Conservation (phyloP, 768 basidiomycete genomes). For the Amylocystis lapponica region DNA sequence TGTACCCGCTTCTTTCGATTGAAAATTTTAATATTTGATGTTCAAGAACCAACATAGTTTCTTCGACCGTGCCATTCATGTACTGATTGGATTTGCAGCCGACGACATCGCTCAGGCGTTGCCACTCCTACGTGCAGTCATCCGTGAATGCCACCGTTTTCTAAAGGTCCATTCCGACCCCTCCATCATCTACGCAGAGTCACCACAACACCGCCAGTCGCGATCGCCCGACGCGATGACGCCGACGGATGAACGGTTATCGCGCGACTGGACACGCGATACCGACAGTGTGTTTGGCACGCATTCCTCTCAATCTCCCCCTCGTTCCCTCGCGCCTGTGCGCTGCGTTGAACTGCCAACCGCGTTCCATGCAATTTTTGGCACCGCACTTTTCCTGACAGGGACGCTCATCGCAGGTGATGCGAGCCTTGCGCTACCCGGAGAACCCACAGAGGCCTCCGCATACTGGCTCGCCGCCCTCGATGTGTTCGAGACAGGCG, state of each 20-base stretch:
- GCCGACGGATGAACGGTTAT: conserved; percentile 23
- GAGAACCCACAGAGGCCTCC: conserved; percentile 45
- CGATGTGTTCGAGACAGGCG: conserved; percentile 66
- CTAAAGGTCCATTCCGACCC: conserved; percentile 51
- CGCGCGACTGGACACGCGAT: no score
- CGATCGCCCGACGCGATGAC: conserved; percentile 19
- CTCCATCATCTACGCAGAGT: conserved; percentile 39
- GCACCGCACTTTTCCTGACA: conserved; percentile 57
- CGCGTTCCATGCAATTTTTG: conserved; percentile 62
- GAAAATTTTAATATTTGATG: no score
- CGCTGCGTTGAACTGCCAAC: conserved; percentile 62
- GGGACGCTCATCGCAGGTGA: conserved; percentile 55
- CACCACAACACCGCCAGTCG: conserved; percentile 4
- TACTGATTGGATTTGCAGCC: conserved; percentile 10
- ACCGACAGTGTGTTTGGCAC: no score
- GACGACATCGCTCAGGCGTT: conserved; percentile 45
- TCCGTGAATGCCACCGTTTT: conserved; percentile 67
- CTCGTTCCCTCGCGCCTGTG: no score
- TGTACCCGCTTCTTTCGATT: no score
- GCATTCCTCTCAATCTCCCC: no score
- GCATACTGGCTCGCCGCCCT: conserved; percentile 66
- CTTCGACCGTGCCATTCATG: not conserved
- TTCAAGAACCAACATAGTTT: not conserved
- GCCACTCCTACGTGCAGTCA: conserved; percentile 52
- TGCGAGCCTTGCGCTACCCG: conserved; percentile 42